Conservation (phyloP, 164 flowering plant species). For the Piper betle region DNA sequence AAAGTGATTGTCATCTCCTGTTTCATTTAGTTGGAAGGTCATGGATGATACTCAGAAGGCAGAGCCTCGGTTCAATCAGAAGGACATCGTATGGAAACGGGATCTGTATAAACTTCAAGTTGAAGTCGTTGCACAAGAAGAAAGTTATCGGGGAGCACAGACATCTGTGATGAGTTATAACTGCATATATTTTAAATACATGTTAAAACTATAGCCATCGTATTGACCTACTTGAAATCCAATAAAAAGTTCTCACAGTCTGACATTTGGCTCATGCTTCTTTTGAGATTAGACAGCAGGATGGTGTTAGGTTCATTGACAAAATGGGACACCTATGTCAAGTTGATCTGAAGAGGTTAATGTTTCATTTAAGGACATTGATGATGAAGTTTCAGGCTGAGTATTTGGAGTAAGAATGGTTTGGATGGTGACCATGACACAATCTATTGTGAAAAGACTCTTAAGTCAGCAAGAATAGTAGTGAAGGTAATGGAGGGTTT, state of each 20-base stretch:
- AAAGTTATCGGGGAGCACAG: conserved; percentile 50
- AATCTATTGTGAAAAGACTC: conserved; percentile 49
- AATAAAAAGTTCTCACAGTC: conserved; percentile 55
- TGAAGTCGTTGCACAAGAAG: conserved; percentile 49
- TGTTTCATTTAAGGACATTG: conserved; percentile 39
- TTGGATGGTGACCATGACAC: conserved; percentile 53
- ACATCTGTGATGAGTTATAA: conserved; percentile 50
- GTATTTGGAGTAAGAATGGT: conserved; percentile 24
- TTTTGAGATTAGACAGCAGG: conserved; percentile 58
- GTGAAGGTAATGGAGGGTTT: conserved; percentile 80
- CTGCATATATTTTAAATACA: conserved; percentile 68
- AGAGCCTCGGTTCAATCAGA: conserved; percentile 29
- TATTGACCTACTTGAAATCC: conserved; percentile 68
- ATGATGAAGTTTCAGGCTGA: conserved; percentile 40
- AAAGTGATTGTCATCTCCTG: too few species aligned
- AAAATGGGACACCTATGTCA: conserved; percentile 52
- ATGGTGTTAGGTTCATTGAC: conserved; percentile 74
- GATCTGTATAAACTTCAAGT: conserved; percentile 48
- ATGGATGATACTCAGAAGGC: conserved; percentile 43
- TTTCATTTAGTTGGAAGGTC: conserved; percentile 8
- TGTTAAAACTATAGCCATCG: conserved; percentile 60
- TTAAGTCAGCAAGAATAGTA: conserved; percentile 64
- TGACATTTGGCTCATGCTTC: conserved; percentile 69
- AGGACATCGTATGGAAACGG: conserved; percentile 40
- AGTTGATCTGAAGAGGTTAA: conserved; percentile 54